Percentiles rank a stretch among this genome's conserved stretches.
Evolutionary conservation across 805 yeast genomes (phyloP).

Genomic region (Scheffersomyces amazonensis): DNA sequence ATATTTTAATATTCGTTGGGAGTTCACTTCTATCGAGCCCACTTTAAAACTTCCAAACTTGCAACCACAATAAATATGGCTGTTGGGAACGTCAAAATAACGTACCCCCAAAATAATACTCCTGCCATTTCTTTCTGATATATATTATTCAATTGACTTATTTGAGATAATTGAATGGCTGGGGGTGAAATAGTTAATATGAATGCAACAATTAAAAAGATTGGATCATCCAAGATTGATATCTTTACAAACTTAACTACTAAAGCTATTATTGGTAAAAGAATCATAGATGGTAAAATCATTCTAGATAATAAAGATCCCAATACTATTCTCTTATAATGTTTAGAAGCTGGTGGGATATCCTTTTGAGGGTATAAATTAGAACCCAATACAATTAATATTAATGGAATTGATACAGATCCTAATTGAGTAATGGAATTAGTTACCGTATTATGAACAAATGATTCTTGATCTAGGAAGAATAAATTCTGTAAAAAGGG

Average conservation of each 20-base stretch:
- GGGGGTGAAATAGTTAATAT: slow-evolving; percentile 78
- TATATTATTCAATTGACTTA: slow-evolving; percentile 71
- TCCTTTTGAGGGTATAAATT: slow-evolving; percentile 69
- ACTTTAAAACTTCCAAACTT: slow-evolving; percentile 57
- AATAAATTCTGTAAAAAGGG: slow-evolving; percentile 56
- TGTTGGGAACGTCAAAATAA: slow-evolving; percentile 69
- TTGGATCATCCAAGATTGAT: slow-evolving; percentile 78
- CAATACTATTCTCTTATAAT: slow-evolving; percentile 59
- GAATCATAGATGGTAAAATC: slow-evolving; percentile 69
- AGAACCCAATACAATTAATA: slow-evolving; percentile 74
- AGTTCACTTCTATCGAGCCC: slow-evolving; percentile 39
- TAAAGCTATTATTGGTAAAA: slow-evolving; percentile 64
- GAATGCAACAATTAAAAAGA: slow-evolving; percentile 72
- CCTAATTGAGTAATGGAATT: slow-evolving; percentile 65
- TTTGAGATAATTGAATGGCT: slow-evolving; percentile 79
- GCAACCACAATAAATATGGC: slow-evolving; percentile 70
- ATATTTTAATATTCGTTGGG: too few species aligned
- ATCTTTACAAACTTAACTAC: slow-evolving; percentile 62
- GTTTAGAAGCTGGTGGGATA: slow-evolving; percentile 61
- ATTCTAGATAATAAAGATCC: slow-evolving; percentile 74
- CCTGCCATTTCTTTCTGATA: slow-evolving; percentile 83
- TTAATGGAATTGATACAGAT: slow-evolving; percentile 72
- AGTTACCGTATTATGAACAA: slow-evolving; percentile 63
- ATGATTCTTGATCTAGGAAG: slow-evolving; percentile 52
- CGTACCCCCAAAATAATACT: slow-evolving; percentile 80